Evolutionary conservation across 2,329 filamentous ascomycete species (phyloP).

Genomic region (Monilinia polystroma): DNA sequence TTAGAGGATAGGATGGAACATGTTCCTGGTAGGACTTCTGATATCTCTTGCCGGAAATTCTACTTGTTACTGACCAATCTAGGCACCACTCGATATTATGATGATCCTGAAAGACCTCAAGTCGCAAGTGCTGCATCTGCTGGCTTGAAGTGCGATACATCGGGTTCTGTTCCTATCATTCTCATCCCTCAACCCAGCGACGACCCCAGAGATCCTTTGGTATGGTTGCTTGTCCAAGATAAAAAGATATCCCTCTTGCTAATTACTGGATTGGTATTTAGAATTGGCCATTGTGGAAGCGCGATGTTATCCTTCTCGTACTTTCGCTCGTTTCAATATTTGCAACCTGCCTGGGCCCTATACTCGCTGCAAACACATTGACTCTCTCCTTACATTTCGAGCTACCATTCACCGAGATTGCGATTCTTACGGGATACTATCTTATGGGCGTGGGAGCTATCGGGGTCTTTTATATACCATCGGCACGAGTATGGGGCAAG

Average conservation of each 20-base stretch:
- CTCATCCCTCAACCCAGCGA: slow-evolving; percentile 88
- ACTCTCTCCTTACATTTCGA: slow-evolving; percentile 68
- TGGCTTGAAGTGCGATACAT: slow-evolving; percentile 70
- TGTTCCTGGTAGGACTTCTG: slow-evolving; percentile 64
- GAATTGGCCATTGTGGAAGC: slow-evolving; percentile 85
- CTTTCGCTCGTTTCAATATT: slow-evolving; percentile 81
- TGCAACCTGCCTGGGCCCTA: slow-evolving; percentile 78
- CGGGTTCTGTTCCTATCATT: slow-evolving; percentile 67
- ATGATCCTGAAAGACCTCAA: slow-evolving; percentile 54
- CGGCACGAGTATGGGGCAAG: slow-evolving; percentile 88
- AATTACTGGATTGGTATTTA: slow-evolving; percentile 38
- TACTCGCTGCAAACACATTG: slow-evolving; percentile 85
- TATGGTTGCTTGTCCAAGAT: slow-evolving; percentile 41
- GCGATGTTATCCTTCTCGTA: slow-evolving; percentile 75
- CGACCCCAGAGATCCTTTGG: slow-evolving; percentile 84
- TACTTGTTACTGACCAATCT: slow-evolving; percentile 6
- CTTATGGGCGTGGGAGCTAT: slow-evolving; percentile 78
- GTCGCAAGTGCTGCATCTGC: slow-evolving; percentile 43
- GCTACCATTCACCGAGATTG: slow-evolving; percentile 69
- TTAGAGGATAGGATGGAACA: slow-evolving; percentile 61
- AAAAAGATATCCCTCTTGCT: slow-evolving; percentile 22
- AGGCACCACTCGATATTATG: slow-evolving; percentile 65
- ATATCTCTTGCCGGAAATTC: neutral
- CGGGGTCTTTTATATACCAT: slow-evolving; percentile 83
- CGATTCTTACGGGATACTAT: slow-evolving; percentile 83